These are phyloP conservation scores for Phycomyces nitens DNA, from an alignment of 192 early-diverging fungal species.

Conservation along the genomic window DNA sequence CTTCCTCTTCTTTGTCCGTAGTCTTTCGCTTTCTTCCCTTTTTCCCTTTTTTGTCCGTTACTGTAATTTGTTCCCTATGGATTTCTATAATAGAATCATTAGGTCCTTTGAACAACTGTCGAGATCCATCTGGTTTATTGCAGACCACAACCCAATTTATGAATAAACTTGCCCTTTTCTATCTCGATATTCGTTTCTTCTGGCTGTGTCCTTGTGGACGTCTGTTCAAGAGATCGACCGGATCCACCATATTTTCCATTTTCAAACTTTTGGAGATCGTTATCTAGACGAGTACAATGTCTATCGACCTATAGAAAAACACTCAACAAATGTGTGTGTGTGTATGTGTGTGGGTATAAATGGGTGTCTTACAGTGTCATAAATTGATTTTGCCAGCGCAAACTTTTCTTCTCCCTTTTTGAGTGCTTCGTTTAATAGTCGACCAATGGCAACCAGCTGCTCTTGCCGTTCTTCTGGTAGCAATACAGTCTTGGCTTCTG, in stretches of 20 bases:
- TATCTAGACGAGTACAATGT: conserved; percentile 87
- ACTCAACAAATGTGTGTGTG: not conserved
- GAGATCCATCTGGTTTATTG: too few species aligned
- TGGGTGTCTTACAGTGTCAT: conserved; percentile 70
- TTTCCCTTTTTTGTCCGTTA: not conserved
- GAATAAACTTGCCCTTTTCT: conserved; percentile 15
- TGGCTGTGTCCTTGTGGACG: conserved; percentile 5
- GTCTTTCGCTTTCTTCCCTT: conserved; percentile 14
- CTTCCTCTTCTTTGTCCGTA: not conserved
- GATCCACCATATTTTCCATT: conserved; percentile 80
- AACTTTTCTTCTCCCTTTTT: conserved; percentile 93
- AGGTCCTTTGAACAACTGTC: too few species aligned
- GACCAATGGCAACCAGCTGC: conserved; percentile 47
- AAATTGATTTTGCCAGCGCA: conserved; percentile 89
- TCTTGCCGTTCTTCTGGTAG: conserved; percentile 45
- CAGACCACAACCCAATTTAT: too few species aligned
- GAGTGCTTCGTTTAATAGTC: conserved; percentile 65
- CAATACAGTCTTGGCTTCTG: conserved; percentile 46
- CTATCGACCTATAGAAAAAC: conserved; percentile 65
- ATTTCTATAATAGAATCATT: conserved; percentile 14
- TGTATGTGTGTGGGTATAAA: not conserved
- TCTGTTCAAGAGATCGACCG: conserved; percentile 27
- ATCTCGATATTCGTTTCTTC: conserved; percentile 17
- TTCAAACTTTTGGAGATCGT: conserved; percentile 87
- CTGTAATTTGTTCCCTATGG: not conserved